phyloP scores from a whole-genome alignment of 1,284 basidiomycete species.

The Phylloporus sp. region DNA sequence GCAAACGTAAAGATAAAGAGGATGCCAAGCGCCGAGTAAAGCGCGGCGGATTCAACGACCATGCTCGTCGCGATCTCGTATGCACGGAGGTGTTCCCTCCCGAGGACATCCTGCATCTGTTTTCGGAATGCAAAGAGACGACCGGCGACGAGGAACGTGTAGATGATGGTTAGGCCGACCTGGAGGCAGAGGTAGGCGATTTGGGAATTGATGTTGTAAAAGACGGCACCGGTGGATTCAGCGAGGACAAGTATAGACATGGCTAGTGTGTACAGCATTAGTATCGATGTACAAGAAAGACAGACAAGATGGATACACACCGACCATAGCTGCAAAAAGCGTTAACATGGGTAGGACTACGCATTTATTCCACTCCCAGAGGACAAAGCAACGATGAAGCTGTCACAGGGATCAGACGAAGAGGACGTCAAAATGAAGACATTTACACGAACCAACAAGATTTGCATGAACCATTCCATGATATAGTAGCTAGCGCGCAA shows the following conservation, averaged over 20 bases:
- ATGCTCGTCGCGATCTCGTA: slow-evolving; percentile 31
- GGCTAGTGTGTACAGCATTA: slow-evolving; percentile 18
- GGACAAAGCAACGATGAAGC: slow-evolving; percentile 39
- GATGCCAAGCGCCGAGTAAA: slow-evolving; percentile 27
- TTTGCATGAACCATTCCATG: slow-evolving; percentile 41
- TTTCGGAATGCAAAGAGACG: slow-evolving; percentile 32
- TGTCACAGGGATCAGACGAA: slow-evolving; percentile 5
- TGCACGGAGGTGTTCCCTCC: slow-evolving; percentile 24
- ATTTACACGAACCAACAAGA: slow-evolving; percentile 24
- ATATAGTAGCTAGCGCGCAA: slow-evolving; percentile 13
- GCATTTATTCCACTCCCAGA: slow-evolving; percentile 34
- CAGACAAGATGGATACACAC: slow-evolving; percentile 25
- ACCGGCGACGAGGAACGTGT: slow-evolving; percentile 38
- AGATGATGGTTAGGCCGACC: slow-evolving; percentile 37
- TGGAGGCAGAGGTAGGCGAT: slow-evolving; percentile 41
- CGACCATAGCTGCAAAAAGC: slow-evolving; percentile 35
- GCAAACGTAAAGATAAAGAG: slow-evolving; percentile 33
- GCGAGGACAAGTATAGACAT: not conserved
- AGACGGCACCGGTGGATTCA: slow-evolving; percentile 22
- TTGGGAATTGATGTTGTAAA: slow-evolving; percentile 35
- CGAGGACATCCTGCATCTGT: slow-evolving; percentile 27
- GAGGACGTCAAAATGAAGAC: not conserved
- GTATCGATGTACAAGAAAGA: slow-evolving; percentile 12
- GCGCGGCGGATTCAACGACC: slow-evolving; percentile 38
- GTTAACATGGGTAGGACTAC: slow-evolving; percentile 33